phyloP scores from a whole-genome alignment of 75 land plant species.

The Selaginella moellendorffii region DNA sequence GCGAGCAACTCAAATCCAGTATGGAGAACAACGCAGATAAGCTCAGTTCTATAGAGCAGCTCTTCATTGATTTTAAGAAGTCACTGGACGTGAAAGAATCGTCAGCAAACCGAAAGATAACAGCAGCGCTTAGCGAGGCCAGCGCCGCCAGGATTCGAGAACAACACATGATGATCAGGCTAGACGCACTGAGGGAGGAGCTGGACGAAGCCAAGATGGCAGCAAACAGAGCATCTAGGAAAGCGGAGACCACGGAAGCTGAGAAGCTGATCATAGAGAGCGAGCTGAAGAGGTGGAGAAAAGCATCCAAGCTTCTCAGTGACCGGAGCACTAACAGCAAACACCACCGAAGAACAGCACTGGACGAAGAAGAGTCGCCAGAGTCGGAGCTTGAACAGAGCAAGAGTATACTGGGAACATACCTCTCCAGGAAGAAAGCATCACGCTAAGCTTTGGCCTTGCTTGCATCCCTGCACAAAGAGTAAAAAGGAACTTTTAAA shows the following conservation, averaged over 20 bases:
- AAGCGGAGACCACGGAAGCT: not conserved
- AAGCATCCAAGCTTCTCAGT: not conserved
- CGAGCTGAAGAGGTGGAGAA: not conserved
- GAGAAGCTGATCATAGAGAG: not conserved
- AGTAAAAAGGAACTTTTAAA: too few relatives aligned
- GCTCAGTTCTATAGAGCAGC: not conserved
- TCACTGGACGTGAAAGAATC: not conserved
- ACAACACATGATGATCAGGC: not conserved
- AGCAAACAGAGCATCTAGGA: not conserved
- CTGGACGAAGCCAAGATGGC: not conserved
- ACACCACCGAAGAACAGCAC: too few relatives aligned
- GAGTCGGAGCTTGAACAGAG: too few relatives aligned
- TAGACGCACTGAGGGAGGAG: not conserved
- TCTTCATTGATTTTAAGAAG: not conserved
- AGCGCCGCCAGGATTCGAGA: not conserved
- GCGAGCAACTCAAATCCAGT: not conserved
- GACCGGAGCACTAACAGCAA: not conserved
- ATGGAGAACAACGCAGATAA: not conserved
- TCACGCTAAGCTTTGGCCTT: not conserved
- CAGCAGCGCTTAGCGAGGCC: not conserved
- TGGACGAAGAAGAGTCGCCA: too few relatives aligned
- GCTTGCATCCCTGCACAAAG: too few relatives aligned
- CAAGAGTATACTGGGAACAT: too few relatives aligned
- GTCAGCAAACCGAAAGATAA: not conserved
- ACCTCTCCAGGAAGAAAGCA: too few relatives aligned